phyloP scores from a whole-genome alignment of 192 early-diverging fungal genomes.

The Umbelopsis sp. region DNA sequence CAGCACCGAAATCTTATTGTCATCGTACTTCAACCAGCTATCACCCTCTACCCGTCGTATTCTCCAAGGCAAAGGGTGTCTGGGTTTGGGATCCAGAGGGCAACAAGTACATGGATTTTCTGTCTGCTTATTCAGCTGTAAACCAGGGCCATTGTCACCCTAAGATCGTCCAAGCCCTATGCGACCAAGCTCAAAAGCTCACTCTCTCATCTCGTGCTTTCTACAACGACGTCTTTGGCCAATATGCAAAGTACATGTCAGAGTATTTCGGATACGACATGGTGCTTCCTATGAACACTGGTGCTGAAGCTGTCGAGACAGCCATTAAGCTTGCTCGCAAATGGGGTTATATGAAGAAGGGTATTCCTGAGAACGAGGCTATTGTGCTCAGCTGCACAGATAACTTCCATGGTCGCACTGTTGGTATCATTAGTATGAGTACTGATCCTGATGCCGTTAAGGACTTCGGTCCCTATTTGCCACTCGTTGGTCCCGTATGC shows the following conservation, averaged over 20 bases:
- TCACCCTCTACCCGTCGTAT: conserved; percentile 95
- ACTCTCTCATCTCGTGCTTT: conserved; percentile 94
- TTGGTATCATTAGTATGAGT: conserved; percentile 92
- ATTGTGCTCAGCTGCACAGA: conserved; percentile 81
- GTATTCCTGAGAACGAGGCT: conserved; percentile 77
- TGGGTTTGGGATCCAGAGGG: conserved; percentile 96
- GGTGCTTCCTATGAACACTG: conserved; percentile 99
- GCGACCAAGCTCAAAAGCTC: conserved; percentile 85
- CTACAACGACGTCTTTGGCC: conserved; percentile 93
- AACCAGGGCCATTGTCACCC: conserved; percentile 97
- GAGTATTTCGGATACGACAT: conserved; percentile 96
- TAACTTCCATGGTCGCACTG: conserved; percentile 98
- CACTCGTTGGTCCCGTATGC: conserved; percentile 80
- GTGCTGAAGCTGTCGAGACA: conserved; percentile 98
- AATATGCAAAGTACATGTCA: conserved; percentile 89
- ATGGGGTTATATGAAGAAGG: conserved; percentile 95
- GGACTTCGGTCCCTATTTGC: conserved; percentile 95
- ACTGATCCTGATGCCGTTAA: conserved; percentile 84
- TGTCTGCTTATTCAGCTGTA: conserved; percentile 83
- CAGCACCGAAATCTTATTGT: neutral
- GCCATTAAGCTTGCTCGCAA: conserved; percentile 97
- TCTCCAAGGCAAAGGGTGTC: conserved; percentile 82
- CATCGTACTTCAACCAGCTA: conserved; percentile 59
- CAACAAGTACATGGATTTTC: conserved; percentile 85
- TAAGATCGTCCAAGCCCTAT: conserved; percentile 88